Conservation (phyloP, 2,329 filamentous ascomycete genomes). For the Aspergillus fructus region DNA sequence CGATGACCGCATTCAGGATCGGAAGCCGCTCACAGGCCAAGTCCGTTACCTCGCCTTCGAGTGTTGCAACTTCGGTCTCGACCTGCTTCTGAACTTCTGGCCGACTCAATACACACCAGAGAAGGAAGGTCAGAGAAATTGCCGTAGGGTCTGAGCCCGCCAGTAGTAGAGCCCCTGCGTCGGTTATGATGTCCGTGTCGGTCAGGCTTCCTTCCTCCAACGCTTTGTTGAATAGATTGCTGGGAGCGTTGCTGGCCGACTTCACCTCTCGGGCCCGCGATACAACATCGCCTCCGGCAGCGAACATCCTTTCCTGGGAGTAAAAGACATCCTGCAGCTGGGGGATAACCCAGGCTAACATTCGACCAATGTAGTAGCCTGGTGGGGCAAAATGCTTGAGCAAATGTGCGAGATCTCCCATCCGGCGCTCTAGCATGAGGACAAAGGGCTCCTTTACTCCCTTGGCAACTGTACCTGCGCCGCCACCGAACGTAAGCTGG, state of each 20-base stretch:
- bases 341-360: neutral
- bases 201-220: neutral
- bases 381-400: constrained; percentile 2
- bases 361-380: neutral
- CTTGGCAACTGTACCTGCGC: neutral
- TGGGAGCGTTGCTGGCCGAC: neutral
- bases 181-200: constrained; percentile 1
- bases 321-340: constrained; percentile 1
- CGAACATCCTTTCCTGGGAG: constrained; percentile 3
- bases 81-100: constrained; percentile 1
- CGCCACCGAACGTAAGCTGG: constrained; percentile 1
- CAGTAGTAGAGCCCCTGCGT: constrained; percentile 1
- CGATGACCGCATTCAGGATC: neutral
- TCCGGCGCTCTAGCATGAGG: constrained; percentile 3
- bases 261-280: neutral
- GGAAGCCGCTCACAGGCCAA: neutral
- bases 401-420: constrained; percentile 3
- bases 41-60: neutral
- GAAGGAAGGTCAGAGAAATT: constrained; percentile 2
- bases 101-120: constrained; percentile 2
- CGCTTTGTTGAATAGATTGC: constrained; percentile 3
- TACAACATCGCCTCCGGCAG: neutral
- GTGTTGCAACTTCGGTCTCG: constrained; percentile 1
- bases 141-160: constrained; percentile 6
- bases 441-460: constrained; percentile 1